phyloP scores from a whole-genome alignment of 169 alveolate species.

The Plasmodium malariae region DNA sequence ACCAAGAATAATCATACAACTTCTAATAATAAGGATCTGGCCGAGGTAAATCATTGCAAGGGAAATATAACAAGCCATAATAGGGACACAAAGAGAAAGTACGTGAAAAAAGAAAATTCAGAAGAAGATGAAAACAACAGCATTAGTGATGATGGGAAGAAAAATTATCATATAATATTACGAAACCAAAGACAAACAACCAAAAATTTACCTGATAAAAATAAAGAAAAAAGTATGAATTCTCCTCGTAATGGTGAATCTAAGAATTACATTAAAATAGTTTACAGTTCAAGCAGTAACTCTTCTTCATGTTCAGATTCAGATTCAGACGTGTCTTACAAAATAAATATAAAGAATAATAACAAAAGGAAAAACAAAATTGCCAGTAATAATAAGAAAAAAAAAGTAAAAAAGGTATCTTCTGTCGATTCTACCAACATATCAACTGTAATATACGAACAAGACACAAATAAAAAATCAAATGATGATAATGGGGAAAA shows the following conservation, averaged over 20 bases:
- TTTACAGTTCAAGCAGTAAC: conserved; percentile 15
- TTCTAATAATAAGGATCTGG: neutral
- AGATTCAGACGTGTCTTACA: conserved; percentile 62
- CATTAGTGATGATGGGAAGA: neutral
- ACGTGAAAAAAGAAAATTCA: neutral
- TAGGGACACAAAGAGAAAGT: neutral
- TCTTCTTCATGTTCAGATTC: conserved; percentile 49
- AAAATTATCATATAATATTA: conserved; percentile 52
- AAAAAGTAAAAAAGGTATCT: neutral
- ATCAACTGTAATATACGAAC: too few species aligned
- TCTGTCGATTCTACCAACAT: conserved; percentile 1
- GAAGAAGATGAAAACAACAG: neutral
- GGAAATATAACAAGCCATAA: neutral
- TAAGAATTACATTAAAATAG: conserved; percentile 12
- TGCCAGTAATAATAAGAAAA: conserved; percentile 9
- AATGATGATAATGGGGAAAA: too few species aligned
- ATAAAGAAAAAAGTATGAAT: neutral
- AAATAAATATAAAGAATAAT: conserved; percentile 27
- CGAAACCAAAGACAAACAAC: conserved; percentile 28
- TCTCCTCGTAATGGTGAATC: neutral
- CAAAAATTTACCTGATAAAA: neutral
- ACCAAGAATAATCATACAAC: neutral
- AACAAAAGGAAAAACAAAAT: conserved; percentile 26
- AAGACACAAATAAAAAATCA: too few species aligned
- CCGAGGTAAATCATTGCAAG: neutral